phyloP scores from a whole-genome alignment of 2,329 filamentous ascomycete genomes.

The Fusarium keratoplasticum region DNA sequence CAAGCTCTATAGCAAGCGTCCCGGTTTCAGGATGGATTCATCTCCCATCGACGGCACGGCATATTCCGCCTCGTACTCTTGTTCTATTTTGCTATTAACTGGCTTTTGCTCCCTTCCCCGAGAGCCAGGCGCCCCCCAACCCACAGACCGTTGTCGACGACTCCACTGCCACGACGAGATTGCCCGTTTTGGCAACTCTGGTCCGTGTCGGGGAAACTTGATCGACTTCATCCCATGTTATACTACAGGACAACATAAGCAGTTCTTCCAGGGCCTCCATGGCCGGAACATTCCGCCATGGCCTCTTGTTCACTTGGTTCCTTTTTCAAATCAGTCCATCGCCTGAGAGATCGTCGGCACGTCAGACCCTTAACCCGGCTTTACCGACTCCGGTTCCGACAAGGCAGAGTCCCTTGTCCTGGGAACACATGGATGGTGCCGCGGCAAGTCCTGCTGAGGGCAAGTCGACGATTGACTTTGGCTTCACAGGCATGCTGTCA shows the following conservation, averaged over 20 bases:
- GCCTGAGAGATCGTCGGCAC: constrained; percentile 37
- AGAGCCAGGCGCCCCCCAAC: constrained; percentile 34
- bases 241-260: constrained; percentile 35
- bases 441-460: constrained; percentile 19
- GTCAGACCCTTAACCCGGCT: constrained; percentile 39
- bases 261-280: constrained; percentile 26
- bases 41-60: constrained; percentile 25
- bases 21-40: constrained; percentile 29
- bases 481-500: constrained; percentile 10
- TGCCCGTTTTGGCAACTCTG: constrained; percentile 41
- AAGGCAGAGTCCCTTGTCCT: constrained; percentile 25
- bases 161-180: constrained; percentile 44
- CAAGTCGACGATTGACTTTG: constrained; percentile 18
- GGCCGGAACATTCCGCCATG: constrained; percentile 35
- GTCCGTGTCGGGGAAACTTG: constrained; percentile 40
- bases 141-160: constrained; percentile 29
- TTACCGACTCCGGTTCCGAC: constrained; percentile 34
- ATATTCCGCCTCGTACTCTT: constrained; percentile 32
- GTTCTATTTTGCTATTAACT: constrained; percentile 17
- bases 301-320: constrained; percentile 10
- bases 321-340: constrained; percentile 37
- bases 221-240: constrained; percentile 42
- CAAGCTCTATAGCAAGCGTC: constrained; percentile 25
- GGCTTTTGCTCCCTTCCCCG: constrained; percentile 32
- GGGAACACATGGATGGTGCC: constrained; percentile 15